Evolutionary conservation across 345 rosid species (phyloP).

Genomic region (Brassica juncea): DNA sequence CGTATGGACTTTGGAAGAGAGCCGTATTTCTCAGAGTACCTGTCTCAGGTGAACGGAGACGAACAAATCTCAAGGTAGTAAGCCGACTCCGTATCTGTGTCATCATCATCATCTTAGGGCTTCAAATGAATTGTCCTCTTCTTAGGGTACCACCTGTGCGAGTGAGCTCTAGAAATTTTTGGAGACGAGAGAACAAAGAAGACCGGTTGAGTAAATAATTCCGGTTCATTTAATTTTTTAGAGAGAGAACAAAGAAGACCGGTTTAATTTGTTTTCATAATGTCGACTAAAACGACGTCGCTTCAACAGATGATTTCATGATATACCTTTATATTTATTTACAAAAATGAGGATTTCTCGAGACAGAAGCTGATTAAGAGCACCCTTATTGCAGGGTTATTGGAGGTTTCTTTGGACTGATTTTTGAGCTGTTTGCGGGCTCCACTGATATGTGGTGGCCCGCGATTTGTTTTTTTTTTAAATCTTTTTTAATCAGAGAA

Average conservation of each 20-base stretch:
- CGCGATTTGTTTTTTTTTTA: no score
- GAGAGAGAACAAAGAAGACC: no score
- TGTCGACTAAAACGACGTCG: background rate
- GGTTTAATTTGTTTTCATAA: background rate
- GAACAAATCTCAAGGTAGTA: background rate
- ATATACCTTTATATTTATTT: background rate
- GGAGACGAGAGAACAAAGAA: background rate
- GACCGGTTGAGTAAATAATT: background rate
- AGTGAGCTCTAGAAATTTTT: background rate
- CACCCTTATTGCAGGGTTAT: no score
- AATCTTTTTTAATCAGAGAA: no score
- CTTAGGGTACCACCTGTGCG: background rate
- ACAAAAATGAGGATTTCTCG: slow-evolving; percentile 40
- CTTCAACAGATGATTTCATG: background rate
- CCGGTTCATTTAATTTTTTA: background rate
- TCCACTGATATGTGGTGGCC: no score
- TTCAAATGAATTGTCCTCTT: background rate
- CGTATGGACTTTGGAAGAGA: background rate
- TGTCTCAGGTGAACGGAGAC: background rate
- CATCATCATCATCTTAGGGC: background rate
- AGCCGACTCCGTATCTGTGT: background rate
- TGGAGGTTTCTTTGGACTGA: no score
- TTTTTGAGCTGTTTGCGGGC: no score
- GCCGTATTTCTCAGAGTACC: background rate
- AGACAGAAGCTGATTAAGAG: slow-evolving; percentile 27